A percentile compares a stretch with the other conserved stretches of the same genome.
These are phyloP conservation scores for Rubia occidens DNA, from an alignment of 305 asterid species.

Conservation along the genomic window DNA sequence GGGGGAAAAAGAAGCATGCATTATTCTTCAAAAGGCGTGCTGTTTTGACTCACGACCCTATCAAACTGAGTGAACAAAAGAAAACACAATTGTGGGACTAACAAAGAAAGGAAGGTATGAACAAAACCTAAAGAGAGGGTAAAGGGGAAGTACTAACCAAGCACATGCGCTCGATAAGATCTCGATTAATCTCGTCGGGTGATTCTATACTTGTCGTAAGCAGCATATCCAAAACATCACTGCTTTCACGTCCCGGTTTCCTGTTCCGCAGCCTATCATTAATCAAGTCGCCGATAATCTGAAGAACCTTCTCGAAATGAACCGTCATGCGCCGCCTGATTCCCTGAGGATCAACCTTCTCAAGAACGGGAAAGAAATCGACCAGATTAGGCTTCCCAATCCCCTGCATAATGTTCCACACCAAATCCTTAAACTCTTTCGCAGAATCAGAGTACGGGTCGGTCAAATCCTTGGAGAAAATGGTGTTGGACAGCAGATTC, in stretches of 20 bases:
- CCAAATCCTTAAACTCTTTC: constrained; percentile 25
- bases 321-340: constrained; percentile 21
- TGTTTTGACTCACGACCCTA: too few relatives aligned
- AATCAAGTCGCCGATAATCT: constrained; percentile 23
- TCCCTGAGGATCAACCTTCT: constrained; percentile 37
- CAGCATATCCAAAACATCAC: constrained; percentile 38
- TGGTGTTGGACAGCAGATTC: constrained; percentile 27
- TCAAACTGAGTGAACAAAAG: too few relatives aligned
- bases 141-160: constrained; percentile 29
- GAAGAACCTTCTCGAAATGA: constrained; percentile 23
- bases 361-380: constrained; percentile 25
- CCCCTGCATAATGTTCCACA: constrained; percentile 21
- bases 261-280: constrained; percentile 24
- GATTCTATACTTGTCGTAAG: constrained; percentile 25
- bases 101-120: too few relatives aligned
- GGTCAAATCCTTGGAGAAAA: constrained; percentile 31
- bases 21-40: too few relatives aligned
- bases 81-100: too few relatives aligned
- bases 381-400: constrained; percentile 29
- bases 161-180: constrained; percentile 57
- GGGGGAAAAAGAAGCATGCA: too few relatives aligned
- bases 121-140: neutral
- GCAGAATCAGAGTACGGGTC: constrained; percentile 27
- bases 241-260: neutral
- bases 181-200: constrained; percentile 46